A percentile compares a stretch with the other conserved stretches of the same genome.
phyloP scores from a whole-genome alignment of 768 basidiomycete species.

The Calocybe gangraenosa region DNA sequence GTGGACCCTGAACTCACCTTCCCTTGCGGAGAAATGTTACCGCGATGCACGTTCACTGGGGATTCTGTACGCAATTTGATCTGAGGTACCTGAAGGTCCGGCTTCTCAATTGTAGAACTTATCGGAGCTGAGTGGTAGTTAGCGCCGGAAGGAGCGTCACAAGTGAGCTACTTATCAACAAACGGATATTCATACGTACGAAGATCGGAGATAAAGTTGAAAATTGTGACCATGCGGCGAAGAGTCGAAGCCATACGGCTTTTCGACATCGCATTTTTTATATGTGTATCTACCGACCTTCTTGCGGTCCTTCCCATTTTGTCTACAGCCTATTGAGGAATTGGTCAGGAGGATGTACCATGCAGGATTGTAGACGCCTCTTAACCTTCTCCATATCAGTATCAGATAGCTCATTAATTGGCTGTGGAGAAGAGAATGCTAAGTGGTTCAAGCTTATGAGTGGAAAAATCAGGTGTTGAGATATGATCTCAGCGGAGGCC shows the following conservation, averaged over 20 bases:
- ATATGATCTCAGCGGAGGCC: conserved; percentile 66
- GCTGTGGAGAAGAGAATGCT: conserved; percentile 58
- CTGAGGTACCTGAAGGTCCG: conserved; percentile 31
- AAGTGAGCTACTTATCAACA: conserved; percentile 5
- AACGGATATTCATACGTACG: conserved; percentile 41
- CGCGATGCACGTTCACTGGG: conserved; percentile 13
- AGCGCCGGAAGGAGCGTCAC: conserved; percentile 13
- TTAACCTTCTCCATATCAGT: conserved; percentile 64
- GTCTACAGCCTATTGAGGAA: conserved; percentile 52
- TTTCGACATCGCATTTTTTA: conserved; percentile 66
- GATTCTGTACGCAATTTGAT: conserved; percentile 11
- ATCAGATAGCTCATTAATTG: conserved; percentile 51
- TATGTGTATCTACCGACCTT: conserved; percentile 63
- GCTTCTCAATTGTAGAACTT: conserved; percentile 38
- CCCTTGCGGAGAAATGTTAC: conserved; percentile 9
- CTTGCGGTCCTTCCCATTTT: conserved; percentile 67
- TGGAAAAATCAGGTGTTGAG: conserved; percentile 74
- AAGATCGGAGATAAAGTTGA: conserved; percentile 61
- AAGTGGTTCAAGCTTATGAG: conserved; percentile 69
- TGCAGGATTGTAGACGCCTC: background rate
- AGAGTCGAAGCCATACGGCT: conserved; percentile 65
- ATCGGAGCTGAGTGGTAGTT: conserved; percentile 43
- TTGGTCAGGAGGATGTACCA: conserved; percentile 6
- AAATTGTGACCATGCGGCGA: conserved; percentile 66
- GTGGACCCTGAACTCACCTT: conserved; percentile 6